Percentiles rank a stretch among this genome's conserved stretches.
Conservation (phyloP, 305 asterid species). For the Solanum hybrid region DNA sequence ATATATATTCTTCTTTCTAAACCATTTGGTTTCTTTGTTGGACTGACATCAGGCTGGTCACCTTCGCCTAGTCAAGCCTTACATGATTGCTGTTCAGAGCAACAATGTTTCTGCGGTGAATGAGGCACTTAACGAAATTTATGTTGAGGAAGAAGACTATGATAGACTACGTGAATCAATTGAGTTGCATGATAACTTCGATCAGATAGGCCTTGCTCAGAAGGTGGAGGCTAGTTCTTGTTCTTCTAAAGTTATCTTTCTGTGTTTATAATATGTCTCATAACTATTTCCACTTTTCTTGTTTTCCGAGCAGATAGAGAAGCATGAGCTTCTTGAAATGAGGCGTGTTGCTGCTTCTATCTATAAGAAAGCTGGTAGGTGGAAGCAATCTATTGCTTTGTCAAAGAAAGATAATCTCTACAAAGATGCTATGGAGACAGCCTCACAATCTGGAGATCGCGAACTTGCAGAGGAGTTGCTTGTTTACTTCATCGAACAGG, state of each 20-base stretch:
- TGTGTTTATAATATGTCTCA: neutral
- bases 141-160: conserved; percentile 97
- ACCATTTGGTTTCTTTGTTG: conserved; percentile 9
- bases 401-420: conserved; percentile 95
- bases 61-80: conserved; percentile 89
- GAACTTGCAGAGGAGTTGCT: conserved; percentile 99
- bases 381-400: conserved; percentile 95
- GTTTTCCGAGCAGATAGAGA: conserved; percentile 72
- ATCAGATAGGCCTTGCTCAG: conserved; percentile 98
- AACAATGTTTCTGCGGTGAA: conserved; percentile 97
- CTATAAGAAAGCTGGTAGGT: conserved; percentile 99
- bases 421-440: conserved; percentile 99
- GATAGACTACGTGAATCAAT: conserved; percentile 93
- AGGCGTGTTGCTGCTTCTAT: conserved; percentile 99
- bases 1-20: conserved; percentile 8
- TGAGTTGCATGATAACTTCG: conserved; percentile 89
- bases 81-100: conserved; percentile 99
- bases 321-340: conserved; percentile 99
- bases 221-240: conserved; percentile 46
- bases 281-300: neutral
- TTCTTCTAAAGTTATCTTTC: conserved; percentile 1
- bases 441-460: conserved; percentile 99
- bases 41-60: conserved; percentile 69
- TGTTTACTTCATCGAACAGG: conserved; percentile 95
- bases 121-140: conserved; percentile 93